Conservation (phyloP, 768 basidiomycete genomes). For the Pleurotus giganteus region DNA sequence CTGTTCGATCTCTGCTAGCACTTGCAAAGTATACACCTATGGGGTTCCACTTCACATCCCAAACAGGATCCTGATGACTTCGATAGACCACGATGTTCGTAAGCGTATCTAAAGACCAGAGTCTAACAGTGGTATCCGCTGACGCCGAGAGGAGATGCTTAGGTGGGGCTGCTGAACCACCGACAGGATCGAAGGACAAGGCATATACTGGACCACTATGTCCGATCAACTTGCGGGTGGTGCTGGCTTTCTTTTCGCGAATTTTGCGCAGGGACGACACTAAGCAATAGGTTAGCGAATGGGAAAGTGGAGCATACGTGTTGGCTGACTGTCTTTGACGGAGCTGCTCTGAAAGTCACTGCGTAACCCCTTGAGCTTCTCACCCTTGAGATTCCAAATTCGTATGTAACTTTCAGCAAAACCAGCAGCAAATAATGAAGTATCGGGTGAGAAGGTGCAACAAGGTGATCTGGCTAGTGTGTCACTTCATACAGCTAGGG, state of each 20-base stretch:
- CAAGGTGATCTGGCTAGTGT: constrained; percentile 67
- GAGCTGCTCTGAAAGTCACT: constrained; percentile 71
- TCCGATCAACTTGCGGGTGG: constrained; percentile 93
- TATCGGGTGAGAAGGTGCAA: constrained; percentile 86
- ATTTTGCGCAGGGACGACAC: constrained; percentile 62
- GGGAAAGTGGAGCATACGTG: not conserved
- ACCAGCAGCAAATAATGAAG: constrained; percentile 89
- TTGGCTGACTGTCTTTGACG: constrained; percentile 64
- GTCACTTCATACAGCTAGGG: constrained; percentile 4
- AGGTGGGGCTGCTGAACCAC: constrained; percentile 83
- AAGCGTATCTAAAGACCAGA: constrained; percentile 97
- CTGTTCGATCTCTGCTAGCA: constrained; percentile 90
- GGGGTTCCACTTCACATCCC: constrained; percentile 99
- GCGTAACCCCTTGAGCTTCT: constrained; percentile 73
- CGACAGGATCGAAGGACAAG: constrained; percentile 87
- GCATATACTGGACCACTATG: constrained; percentile 97
- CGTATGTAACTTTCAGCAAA: constrained; percentile 95
- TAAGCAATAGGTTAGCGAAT: constrained; percentile 25
- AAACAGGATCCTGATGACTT: constrained; percentile 95
- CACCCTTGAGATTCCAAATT: constrained; percentile 92
- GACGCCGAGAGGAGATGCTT: constrained; percentile 89
- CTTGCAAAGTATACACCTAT: constrained; percentile 99
- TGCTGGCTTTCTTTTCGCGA: constrained; percentile 76
- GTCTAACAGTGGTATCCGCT: constrained; percentile 83
- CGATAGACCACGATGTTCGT: constrained; percentile 91